Base-by-base conservation (phyloP, 768 basidiomycete species). In the Suillus subalutaceus region DNA sequence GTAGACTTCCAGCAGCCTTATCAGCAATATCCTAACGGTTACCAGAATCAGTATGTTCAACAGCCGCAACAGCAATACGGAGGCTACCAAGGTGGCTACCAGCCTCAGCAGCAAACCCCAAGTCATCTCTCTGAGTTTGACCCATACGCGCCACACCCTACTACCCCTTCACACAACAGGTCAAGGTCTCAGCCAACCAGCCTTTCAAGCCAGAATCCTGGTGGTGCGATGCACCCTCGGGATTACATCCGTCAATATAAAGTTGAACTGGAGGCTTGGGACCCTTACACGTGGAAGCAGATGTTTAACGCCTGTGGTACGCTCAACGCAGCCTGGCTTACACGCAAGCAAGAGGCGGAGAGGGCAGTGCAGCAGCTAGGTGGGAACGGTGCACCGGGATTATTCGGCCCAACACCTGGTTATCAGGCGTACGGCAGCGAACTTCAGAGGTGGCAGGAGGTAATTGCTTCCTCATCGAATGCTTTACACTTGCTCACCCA, bases 201-300 rank as follows among this genome's bases (percentile, higher is more conserved):
- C n/a, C 41, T 63, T 6, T 57, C 67, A 30, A 60, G 64, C 32
- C 53, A 64, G 2, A 70, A 69, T 8, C 74, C 77, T 2, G 77
- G 82, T 9, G 78, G 84, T 6, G 58, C 48, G 8, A 32, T 80
- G 32, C 92, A 94, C 69, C 92, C 92, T 0, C 85, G 90, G 48
- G 86, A 91, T 55, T 86, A 82, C 68, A 86, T 93, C 63, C 87
- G 86, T 55, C 75, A 77, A 3, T 85, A 92, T 74, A 93, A 92
- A 69, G 72, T 79, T 0, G 86, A 88, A 73, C 80, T 94, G 35
- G 92, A 92, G 69, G 78, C 84, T 8, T 93, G 91, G 91, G 89
- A 92, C 69, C 44, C 76, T 8, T 86, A 84, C 65, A 78, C 88
- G 15, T 93, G 91, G 91, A 92, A 88, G 74, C 90, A 91, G 77